These are phyloP conservation scores for Stephania yunnanensis DNA, from an alignment of 164 flowering plant species.

Conservation along the genomic window DNA sequence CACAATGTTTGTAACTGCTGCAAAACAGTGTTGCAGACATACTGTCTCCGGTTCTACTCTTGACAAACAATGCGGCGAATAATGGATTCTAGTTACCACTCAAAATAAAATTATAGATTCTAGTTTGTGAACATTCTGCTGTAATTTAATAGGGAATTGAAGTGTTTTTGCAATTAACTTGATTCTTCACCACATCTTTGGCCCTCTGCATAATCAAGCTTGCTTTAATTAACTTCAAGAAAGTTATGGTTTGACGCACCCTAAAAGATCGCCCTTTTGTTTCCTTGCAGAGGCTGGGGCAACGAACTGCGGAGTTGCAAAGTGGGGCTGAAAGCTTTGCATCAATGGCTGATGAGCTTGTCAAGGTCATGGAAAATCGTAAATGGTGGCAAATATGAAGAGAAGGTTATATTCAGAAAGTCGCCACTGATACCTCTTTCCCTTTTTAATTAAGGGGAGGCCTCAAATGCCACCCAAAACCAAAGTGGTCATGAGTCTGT, in stretches of 20 bases:
- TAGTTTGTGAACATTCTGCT: background rate
- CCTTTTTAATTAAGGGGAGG: background rate
- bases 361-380: conserved; percentile 65
- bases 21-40: too few relatives aligned
- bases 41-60: too few relatives aligned
- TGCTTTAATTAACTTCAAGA: background rate
- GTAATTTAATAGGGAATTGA: background rate
- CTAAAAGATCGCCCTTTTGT: background rate
- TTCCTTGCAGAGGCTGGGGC: conserved; percentile 49
- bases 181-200: background rate
- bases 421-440: background rate
- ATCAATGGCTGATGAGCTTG: conserved; percentile 80
- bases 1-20: too few relatives aligned
- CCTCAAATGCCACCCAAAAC: background rate
- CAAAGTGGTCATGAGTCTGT: background rate
- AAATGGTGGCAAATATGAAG: conserved; percentile 82
- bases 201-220: background rate
- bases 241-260: background rate
- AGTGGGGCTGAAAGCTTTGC: conserved; percentile 80
- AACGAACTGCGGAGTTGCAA: conserved; percentile 66
- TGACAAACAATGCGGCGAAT: too few relatives aligned
- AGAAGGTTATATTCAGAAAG: background rate
- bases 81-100: background rate
- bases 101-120: too few relatives aligned
- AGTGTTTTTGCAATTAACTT: background rate